Conservation (phyloP, 2,329 filamentous ascomycete species). For the Fusarium nematophilum region DNA sequence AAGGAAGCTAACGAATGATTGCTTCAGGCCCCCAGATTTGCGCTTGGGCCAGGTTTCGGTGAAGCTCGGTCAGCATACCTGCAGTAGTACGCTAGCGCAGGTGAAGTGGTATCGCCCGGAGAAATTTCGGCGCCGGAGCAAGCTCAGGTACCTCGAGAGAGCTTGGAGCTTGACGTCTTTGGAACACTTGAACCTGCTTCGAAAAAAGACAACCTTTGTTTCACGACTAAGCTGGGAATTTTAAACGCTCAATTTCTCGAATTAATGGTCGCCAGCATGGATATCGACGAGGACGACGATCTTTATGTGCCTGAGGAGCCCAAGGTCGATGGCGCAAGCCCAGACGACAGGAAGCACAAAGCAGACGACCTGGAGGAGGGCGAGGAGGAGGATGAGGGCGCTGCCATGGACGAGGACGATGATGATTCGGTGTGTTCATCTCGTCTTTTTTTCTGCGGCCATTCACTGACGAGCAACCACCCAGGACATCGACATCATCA, state of each 20-base stretch:
- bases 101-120: conserved; percentile 34
- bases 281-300: conserved; percentile 76
- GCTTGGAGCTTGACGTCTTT: conserved; percentile 36
- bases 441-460: neutral
- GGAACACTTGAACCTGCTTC: no score
- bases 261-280: conserved; percentile 58
- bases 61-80: conserved; percentile 22
- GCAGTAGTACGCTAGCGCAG: no score
- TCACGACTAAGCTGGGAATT: no score
- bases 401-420: conserved; percentile 70
- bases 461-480: conserved; percentile 13
- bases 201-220: no score
- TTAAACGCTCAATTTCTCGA: neutral
- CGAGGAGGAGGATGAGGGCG: conserved; percentile 71
- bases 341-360: conserved; percentile 48
- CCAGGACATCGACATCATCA: conserved; percentile 76
- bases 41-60: conserved; percentile 40
- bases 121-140: conserved; percentile 44
- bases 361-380: conserved; percentile 71
- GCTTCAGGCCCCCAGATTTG: conserved; percentile 18
- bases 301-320: conserved; percentile 73
- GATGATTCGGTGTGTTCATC: conserved; percentile 54
- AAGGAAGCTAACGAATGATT: conserved; percentile 17
- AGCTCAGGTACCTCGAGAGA: conserved; percentile 26
- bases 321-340: conserved; percentile 47